phyloP scores from a whole-genome alignment of 2,329 filamentous ascomycete species.

The Pyrenochaeta sp. region DNA sequence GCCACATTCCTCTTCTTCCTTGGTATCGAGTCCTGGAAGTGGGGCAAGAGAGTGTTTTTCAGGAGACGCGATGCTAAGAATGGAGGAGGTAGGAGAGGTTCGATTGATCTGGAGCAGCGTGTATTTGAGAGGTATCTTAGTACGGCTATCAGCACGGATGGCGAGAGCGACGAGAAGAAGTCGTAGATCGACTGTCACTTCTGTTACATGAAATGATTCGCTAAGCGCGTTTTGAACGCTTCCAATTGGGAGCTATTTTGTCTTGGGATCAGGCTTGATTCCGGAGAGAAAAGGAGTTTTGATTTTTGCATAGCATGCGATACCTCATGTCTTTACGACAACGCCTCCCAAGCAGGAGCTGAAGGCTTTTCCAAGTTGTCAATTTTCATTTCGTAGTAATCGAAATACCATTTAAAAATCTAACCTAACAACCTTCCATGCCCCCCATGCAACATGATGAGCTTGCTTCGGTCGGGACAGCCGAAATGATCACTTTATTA shows the following conservation, averaged over 20 bases:
- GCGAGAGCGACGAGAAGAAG: constrained; percentile 38
- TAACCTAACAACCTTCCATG: neutral
- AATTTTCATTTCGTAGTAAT: constrained; percentile 20
- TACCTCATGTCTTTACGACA: constrained; percentile 24
- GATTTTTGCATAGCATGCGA: constrained; percentile 31
- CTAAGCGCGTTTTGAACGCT: constrained; percentile 2
- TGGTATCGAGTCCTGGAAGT: constrained; percentile 74
- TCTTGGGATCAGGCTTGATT: constrained; percentile 6
- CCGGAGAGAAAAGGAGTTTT: constrained; percentile 20
- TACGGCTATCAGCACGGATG: constrained; percentile 41
- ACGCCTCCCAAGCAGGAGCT: constrained; percentile 9
- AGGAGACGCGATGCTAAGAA: constrained; percentile 31
- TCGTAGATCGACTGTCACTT: constrained; percentile 5
- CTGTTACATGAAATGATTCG: neutral
- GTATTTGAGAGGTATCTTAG: constrained; percentile 45
- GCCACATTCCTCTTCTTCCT: constrained; percentile 69
- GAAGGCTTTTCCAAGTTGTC: constrained; percentile 17
- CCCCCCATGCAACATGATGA: no score
- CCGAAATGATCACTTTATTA: no score
- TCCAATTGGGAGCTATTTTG: constrained; percentile 9
- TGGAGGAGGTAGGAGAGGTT: constrained; percentile 30
- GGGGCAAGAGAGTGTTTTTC: constrained; percentile 63
- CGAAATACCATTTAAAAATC: constrained; percentile 3
- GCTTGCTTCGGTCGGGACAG: no score
- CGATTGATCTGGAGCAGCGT: constrained; percentile 40